A percentile compares a stretch with the other conserved stretches of the same genome.
Conservation (phyloP, 202 grass and related monocot species). For the Brachypodium distachyon region DNA sequence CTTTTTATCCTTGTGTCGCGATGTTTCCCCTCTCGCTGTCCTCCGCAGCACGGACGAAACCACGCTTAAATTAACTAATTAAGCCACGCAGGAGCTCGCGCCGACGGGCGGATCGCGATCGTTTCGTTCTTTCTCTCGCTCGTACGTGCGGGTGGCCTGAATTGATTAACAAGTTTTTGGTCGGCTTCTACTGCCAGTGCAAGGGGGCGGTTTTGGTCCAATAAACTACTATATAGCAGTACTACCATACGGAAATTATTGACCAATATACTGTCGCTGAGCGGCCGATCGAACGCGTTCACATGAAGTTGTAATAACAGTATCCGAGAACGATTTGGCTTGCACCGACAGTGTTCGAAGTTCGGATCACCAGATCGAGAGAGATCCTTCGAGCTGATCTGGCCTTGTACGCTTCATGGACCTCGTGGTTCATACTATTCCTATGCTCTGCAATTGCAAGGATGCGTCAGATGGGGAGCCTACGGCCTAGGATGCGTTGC, state of each 20-base stretch:
- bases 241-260: too few species aligned
- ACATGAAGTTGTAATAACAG: not conserved
- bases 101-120: conserved; percentile 5
- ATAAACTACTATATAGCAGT: too few species aligned
- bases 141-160: not conserved
- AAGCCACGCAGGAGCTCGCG: too few species aligned
- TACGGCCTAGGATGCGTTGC: not conserved
- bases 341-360: not conserved
- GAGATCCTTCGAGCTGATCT: not conserved
- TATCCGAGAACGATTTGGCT: not conserved
- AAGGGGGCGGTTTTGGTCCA: not conserved
- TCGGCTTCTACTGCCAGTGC: not conserved
- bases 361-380: not conserved
- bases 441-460: not conserved
- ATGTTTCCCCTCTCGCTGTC: not conserved
- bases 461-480: not conserved
- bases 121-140: not conserved
- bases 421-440: not conserved
- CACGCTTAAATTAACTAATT: too few species aligned
- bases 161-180: not conserved
- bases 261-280: not conserved
- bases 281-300: not conserved
- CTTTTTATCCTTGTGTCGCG: not conserved
- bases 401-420: not conserved
- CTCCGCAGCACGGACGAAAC: not conserved